phyloP scores from a whole-genome alignment of 306 rosid genomes.

The Trifolium pratense region DNA sequence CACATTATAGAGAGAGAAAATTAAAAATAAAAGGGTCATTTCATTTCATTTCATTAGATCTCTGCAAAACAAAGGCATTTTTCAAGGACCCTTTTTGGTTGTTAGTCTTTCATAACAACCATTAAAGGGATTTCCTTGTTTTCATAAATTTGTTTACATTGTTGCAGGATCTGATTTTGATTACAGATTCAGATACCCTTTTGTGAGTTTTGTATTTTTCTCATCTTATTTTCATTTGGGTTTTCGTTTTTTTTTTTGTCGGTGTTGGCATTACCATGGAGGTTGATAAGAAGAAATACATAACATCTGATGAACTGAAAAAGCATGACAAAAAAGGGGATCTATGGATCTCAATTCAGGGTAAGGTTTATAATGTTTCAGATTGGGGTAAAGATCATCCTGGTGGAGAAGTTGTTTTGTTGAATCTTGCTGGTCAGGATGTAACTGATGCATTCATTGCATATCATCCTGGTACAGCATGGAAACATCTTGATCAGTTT shows the following conservation, averaged over 20 bases:
- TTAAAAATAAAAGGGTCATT: not conserved
- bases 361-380: slow-evolving; percentile 73
- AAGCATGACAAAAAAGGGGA: slow-evolving; percentile 64
- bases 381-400: slow-evolving; percentile 73
- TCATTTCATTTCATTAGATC: not conserved
- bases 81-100: slow-evolving; percentile 18
- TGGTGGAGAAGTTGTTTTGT: slow-evolving; percentile 64
- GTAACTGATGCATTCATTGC: slow-evolving; percentile 81
- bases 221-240: not conserved
- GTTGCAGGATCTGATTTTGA: not conserved
- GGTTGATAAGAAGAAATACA: slow-evolving; percentile 53
- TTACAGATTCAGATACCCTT: not conserved
- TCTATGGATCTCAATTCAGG: slow-evolving; percentile 83
- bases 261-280: slow-evolving; percentile 27
- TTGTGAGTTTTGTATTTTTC: not conserved
- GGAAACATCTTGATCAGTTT: slow-evolving; percentile 65
- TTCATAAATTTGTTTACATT: not conserved
- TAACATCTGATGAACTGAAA: slow-evolving; percentile 55
- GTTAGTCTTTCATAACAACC: not conserved
- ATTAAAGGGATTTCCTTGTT: not conserved
- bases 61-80: not conserved
- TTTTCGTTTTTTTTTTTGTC: not conserved
- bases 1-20: not conserved
- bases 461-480: slow-evolving; percentile 69
- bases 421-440: slow-evolving; percentile 75